These are phyloP conservation scores for Pseudoperonospora humuli DNA, from an alignment of 352 stramenopile species.

Conservation along the genomic window DNA sequence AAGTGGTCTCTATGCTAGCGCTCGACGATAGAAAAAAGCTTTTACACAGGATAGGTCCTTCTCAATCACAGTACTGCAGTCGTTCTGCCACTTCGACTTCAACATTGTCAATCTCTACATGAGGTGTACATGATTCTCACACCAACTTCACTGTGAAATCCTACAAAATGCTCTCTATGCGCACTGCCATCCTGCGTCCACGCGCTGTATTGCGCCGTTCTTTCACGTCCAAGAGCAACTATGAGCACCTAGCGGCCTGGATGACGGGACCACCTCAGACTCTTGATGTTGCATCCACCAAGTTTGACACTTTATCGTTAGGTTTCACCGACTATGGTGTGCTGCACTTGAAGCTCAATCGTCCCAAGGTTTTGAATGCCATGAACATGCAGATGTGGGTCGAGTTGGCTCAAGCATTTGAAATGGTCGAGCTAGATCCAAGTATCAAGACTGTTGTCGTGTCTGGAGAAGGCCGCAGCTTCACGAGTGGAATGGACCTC, in stretches of 20 bases:
- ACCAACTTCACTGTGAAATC: conserved; percentile 9
- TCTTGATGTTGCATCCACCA: conserved; percentile 27
- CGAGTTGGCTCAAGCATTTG: conserved; percentile 64
- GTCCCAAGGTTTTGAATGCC: conserved; percentile 77
- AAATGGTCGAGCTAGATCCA: conserved; percentile 51
- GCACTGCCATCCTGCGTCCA: conserved; percentile 6
- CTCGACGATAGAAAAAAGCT: too few species aligned
- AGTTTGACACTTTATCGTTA: conserved; percentile 53
- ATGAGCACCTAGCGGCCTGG: conserved; percentile 40
- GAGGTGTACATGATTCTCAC: too few species aligned
- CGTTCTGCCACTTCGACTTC: too few species aligned
- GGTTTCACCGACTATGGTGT: conserved; percentile 36
- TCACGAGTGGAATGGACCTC: conserved; percentile 87
- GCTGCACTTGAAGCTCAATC: conserved; percentile 72
- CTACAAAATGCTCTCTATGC: conserved; percentile 9
- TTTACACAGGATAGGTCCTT: too few species aligned
- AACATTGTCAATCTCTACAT: too few species aligned
- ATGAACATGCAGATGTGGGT: conserved; percentile 89
- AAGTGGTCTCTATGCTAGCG: too few species aligned
- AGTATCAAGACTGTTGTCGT: conserved; percentile 72
- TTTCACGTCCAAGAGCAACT: conserved; percentile 31
- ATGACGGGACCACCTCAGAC: conserved; percentile 38
- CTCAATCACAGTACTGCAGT: too few species aligned
- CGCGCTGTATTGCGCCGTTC: conserved; percentile 3
- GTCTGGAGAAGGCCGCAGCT: conserved; percentile 66